A percentile compares a stretch with the other conserved stretches of the same genome.
These are phyloP conservation scores for Metschnikowia aberdeeniae DNA, from an alignment of 805 yeast species.

Conservation along the genomic window DNA sequence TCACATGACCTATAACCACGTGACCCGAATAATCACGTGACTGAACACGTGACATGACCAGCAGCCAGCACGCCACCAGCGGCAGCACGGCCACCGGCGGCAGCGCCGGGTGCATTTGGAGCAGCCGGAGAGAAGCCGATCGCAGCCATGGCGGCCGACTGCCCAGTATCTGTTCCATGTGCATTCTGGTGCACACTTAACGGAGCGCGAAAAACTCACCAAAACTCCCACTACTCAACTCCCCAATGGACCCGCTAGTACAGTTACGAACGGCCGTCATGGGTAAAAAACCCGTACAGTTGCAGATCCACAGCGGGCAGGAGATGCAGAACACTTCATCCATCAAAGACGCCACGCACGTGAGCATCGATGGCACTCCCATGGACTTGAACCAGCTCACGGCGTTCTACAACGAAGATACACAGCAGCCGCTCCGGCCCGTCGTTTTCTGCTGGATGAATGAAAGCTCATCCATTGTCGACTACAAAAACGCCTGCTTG, in stretches of 20 bases:
- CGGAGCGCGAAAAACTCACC: slow-evolving; percentile 4
- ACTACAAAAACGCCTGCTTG: slow-evolving; percentile 72
- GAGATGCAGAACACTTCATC: slow-evolving; percentile 13
- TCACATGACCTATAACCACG: no score
- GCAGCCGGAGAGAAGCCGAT: not conserved
- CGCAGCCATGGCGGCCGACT: no score
- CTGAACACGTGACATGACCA: no score
- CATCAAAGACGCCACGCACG: slow-evolving; percentile 35
- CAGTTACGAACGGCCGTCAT: slow-evolving; percentile 28
- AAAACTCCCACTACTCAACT: not conserved
- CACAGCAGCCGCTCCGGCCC: slow-evolving; percentile 50
- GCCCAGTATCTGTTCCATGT: not conserved
- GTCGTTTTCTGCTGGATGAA: slow-evolving; percentile 76
- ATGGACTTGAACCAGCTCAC: slow-evolving; percentile 46
- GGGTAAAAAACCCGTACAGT: slow-evolving; percentile 20
- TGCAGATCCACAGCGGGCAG: slow-evolving; percentile 11
- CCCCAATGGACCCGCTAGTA: slow-evolving; percentile 19
- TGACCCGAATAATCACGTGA: no score
- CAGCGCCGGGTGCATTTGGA: not conserved
- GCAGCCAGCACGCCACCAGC: no score
- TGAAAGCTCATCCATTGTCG: slow-evolving; percentile 71
- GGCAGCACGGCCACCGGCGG: no score
- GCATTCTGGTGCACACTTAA: not conserved
- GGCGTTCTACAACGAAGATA: slow-evolving; percentile 50
- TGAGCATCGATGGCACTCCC: slow-evolving; percentile 24